Percentiles rank a stretch among this genome's conserved stretches.
Conservation (phyloP, 2,329 filamentous ascomycete genomes). For the Trichoderma sp. region DNA sequence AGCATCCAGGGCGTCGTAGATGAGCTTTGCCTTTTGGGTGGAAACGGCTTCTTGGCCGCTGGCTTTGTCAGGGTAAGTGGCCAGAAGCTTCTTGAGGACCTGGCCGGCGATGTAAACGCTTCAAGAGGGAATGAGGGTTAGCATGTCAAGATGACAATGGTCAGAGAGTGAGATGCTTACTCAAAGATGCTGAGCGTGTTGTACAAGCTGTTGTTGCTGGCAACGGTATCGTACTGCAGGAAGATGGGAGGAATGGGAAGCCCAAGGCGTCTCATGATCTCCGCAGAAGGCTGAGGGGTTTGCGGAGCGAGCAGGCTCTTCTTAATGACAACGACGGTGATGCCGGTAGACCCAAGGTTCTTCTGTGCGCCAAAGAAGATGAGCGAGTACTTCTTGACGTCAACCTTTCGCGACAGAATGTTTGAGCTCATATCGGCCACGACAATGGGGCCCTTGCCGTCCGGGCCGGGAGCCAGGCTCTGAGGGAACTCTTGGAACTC, state of each 20-base stretch:
- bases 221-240: conserved; percentile 79
- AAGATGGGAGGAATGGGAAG: conserved; percentile 79
- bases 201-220: conserved; percentile 93
- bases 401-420: conserved; percentile 78
- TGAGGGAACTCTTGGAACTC: conserved; percentile 80
- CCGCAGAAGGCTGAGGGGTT: conserved; percentile 64
- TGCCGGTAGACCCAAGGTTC: conserved; percentile 83
- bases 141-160: conserved; percentile 20
- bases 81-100: conserved; percentile 76
- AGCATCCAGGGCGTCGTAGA: conserved; percentile 78
- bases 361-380: conserved; percentile 96
- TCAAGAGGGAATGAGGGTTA: not conserved
- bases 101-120: conserved; percentile 88
- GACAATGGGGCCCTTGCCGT: conserved; percentile 71
- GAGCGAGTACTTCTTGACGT: conserved; percentile 75
- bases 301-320: conserved; percentile 75
- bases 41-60: conserved; percentile 74
- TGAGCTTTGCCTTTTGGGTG: conserved; percentile 70
- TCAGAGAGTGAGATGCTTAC: conserved; percentile 43
- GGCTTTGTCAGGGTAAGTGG: conserved; percentile 67
- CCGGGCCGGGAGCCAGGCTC: conserved; percentile 56
- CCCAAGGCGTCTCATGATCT: conserved; percentile 66
- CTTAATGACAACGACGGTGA: conserved; percentile 83
- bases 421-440: conserved; percentile 95
- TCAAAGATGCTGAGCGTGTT: conserved; percentile 95